Evolutionary conservation across 2,329 filamentous ascomycete species (phyloP), one percentile per base, ranked within the genome.

Genomic region (Pestalotiopsis fici): DNA sequence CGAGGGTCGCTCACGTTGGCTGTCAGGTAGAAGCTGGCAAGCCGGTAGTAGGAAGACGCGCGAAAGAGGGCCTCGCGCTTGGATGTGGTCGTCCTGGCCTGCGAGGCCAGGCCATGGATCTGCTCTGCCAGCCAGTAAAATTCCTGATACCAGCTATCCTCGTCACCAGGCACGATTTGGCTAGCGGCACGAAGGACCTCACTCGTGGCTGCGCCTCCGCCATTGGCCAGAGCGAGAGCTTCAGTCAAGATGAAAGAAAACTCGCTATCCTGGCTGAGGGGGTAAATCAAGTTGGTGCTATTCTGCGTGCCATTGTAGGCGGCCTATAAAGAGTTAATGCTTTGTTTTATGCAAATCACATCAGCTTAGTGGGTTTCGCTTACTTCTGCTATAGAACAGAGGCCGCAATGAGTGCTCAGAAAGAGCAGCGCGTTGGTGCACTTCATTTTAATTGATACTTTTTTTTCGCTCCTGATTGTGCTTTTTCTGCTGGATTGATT

Each of bases 11-110:
- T 75, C 75, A 73, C 75, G 71, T 85, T 80, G 1, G 74, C 77
- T 61, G 81, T 78, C 11, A 83, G 73, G 70, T 78, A 85, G 68
- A 82, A 81, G 67, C 81, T 79, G 9, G 83, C 79, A 0, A 71
- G 65, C 25, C 83, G 79, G 69, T 79, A 84, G 71, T 85, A 85
- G 1, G 73, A 78, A 0, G 82, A 69, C 2, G 81, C 78, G 4
- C 74, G 76, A 70, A 85, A 83, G 71, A 74, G 75, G 7, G 73
- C 73, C 35, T 78, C 75, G 27, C 75, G 71, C 25, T 70, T 73
- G 1, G 73, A 75, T 37, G 64, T 67, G 7, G 67, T 65, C 56
- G 65, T 59, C 57, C 73, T 71, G 54, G 70, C 67, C 25, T 70
- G 67, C 0, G 66, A 63, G 3, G 69, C 70, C 3, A 37, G 57